phyloP scores from a whole-genome alignment of 1,284 basidiomycete species.

The Trichosporon sp. region DNA sequence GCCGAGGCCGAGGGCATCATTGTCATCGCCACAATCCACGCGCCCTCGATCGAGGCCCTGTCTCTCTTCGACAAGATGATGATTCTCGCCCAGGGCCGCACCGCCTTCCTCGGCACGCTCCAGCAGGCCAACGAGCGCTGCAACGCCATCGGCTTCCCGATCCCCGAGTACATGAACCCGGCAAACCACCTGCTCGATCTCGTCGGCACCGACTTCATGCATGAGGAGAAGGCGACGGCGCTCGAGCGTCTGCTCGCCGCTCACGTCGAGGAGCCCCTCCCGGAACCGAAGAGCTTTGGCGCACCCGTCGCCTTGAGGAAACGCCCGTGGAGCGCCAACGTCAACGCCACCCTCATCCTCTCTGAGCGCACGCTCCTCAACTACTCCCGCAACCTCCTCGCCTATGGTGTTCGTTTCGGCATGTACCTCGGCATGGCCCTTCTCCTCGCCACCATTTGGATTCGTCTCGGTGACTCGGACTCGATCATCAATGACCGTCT shows the following conservation, averaged over 20 bases:
- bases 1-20: slow-evolving; percentile 31
- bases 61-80: slow-evolving; percentile 50
- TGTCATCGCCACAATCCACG: slow-evolving; percentile 55
- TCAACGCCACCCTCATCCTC: slow-evolving; percentile 24
- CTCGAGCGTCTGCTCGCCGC: slow-evolving; percentile 22
- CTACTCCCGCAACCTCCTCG: slow-evolving; percentile 59
- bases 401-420: slow-evolving; percentile 65
- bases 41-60: slow-evolving; percentile 54
- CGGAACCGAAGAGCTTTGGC: slow-evolving; percentile 18
- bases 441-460: slow-evolving; percentile 66
- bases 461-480: slow-evolving; percentile 58
- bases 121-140: slow-evolving; percentile 31
- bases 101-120: slow-evolving; percentile 40
- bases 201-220: slow-evolving; percentile 42
- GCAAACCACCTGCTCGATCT: slow-evolving; percentile 44
- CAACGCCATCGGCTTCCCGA: slow-evolving; percentile 29
- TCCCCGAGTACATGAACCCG: slow-evolving; percentile 40
- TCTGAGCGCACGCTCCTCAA: slow-evolving; percentile 34
- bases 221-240: slow-evolving; percentile 21
- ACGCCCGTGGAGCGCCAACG: slow-evolving; percentile 6
- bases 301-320: background rate
- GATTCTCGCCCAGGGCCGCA: slow-evolving; percentile 48
- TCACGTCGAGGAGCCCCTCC: background rate
- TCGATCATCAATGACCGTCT: slow-evolving; percentile 53
- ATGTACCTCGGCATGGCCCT: slow-evolving; percentile 67